phyloP scores from a whole-genome alignment of 1,284 basidiomycete genomes.

The Hypsizygus ulmarius region DNA sequence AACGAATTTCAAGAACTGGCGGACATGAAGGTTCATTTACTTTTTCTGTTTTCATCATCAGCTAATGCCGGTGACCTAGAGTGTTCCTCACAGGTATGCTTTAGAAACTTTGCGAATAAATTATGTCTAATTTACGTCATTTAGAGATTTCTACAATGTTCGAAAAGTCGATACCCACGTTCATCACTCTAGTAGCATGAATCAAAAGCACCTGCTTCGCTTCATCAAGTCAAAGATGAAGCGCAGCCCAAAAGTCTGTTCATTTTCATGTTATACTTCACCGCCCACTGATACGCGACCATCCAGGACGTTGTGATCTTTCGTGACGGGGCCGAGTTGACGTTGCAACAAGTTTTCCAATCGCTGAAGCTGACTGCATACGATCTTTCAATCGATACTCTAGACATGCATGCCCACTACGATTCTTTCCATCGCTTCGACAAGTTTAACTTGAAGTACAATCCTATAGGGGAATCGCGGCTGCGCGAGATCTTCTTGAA shows the following conservation, averaged over 20 bases:
- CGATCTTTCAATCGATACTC: constrained; percentile 97
- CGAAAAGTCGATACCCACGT: constrained; percentile 99
- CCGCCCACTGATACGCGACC: neutral
- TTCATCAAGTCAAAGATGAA: constrained; percentile 99
- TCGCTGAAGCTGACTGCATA: constrained; percentile 95
- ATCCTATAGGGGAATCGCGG: constrained; percentile 93
- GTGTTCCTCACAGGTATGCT: constrained; percentile 20
- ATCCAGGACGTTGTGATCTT: constrained; percentile 91
- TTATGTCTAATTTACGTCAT: constrained; percentile 2
- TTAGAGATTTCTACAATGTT: constrained; percentile 96
- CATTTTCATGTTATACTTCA: neutral
- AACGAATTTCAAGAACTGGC: constrained; percentile 95
- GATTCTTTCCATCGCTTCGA: constrained; percentile 98
- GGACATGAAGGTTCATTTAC: constrained; percentile 81
- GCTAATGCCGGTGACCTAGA: constrained; percentile 12
- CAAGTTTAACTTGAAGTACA: constrained; percentile 93
- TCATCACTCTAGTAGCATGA: constrained; percentile 98
- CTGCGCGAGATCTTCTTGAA: constrained; percentile 98
- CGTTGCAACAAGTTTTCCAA: constrained; percentile 92
- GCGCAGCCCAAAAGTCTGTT: constrained; percentile 64
- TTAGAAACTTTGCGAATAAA: neutral
- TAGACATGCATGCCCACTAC: constrained; percentile 99
- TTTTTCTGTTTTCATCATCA: neutral
- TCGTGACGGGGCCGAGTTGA: constrained; percentile 88
- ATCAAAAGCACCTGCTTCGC: constrained; percentile 98